Base-by-base conservation (phyloP, 2,329 filamentous ascomycete species). In the Cadophora sp. region DNA sequence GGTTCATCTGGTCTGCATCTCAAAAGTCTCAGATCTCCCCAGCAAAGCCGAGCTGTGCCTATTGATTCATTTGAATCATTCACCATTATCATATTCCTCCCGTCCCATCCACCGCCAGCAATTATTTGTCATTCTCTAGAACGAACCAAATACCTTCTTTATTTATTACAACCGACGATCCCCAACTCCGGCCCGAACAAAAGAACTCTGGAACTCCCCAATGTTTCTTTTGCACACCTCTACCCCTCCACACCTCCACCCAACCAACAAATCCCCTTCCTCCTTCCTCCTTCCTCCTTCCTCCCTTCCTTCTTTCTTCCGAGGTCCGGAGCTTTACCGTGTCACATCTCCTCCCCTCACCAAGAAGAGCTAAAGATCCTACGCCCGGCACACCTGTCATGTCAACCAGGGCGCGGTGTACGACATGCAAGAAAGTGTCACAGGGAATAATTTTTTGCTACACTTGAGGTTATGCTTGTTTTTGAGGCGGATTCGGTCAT, bases 21-120 rank as follows among this genome's bases (percentile, higher is more conserved):
- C 33, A 16, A 41, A 43, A 22, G 55, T 58, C 55, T 58, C 55
- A 41, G 55, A 41, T 58, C n/a, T 43, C 33, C 55, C 55, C 5
- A 22, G n/a, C 45, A 48, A 39, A 39, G 22, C 48, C 8, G 48
- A 27, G 22, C 27, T 51, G 13, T 8, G 27, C 45, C 14, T 56
- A 39, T 36, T 39, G 30, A 58, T 43, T 27, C 20, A 18, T 24
- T 9, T 43, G 11, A 16, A 18, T 58, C 55, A 24, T n/a, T n/a
- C n/a, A 48, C 14, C 22, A 51, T 27, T 20, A 14, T 18, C 41
- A 6, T 45, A 8, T 30, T 27, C 48, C 8, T 4, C 3, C 24
- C 43, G 33, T 24, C 33, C 43, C 33, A 33, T 33, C 50, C 50
- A 33, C 50, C 50, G n/a, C 50, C 24, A 58, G 18, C 13, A 58